Evolutionary conservation across 306 rosid genomes (phyloP).

Genomic region (Vicia sativa): DNA sequence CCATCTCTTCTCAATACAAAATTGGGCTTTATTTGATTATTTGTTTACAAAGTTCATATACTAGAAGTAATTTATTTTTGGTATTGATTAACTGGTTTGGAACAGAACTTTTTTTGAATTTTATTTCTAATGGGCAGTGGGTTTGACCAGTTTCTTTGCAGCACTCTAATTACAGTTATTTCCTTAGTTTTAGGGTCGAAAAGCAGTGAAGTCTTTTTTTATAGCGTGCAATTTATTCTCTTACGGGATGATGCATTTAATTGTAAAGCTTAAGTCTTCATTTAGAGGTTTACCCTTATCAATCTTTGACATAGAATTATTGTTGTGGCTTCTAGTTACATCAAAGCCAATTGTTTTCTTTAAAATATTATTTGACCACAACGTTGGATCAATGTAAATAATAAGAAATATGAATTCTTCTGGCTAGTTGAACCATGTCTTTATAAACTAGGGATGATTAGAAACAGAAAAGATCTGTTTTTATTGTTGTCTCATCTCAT

Average conservation of each 20-base stretch:
- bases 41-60: neutral
- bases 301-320: neutral
- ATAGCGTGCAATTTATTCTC: conserved; percentile 3
- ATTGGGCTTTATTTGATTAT: neutral
- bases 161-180: neutral
- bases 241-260: conserved; percentile 13
- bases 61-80: neutral
- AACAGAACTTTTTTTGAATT: neutral
- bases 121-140: neutral
- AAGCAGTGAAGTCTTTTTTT: neutral
- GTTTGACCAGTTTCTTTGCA: conserved; percentile 1
- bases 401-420: conserved; percentile 3
- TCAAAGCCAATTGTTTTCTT: neutral
- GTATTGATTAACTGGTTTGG: neutral
- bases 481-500: conserved; percentile 18
- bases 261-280: conserved; percentile 6
- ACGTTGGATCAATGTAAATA: neutral
- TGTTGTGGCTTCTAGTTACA: neutral
- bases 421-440: neutral
- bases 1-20: neutral
- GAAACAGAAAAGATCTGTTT: conserved; percentile 5
- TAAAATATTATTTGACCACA: neutral
- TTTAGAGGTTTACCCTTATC: neutral
- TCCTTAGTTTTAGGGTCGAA: neutral
- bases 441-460: neutral